These are phyloP conservation scores for Leccinum rimulosum DNA, from an alignment of 768 basidiomycete species.

Conservation along the genomic window DNA sequence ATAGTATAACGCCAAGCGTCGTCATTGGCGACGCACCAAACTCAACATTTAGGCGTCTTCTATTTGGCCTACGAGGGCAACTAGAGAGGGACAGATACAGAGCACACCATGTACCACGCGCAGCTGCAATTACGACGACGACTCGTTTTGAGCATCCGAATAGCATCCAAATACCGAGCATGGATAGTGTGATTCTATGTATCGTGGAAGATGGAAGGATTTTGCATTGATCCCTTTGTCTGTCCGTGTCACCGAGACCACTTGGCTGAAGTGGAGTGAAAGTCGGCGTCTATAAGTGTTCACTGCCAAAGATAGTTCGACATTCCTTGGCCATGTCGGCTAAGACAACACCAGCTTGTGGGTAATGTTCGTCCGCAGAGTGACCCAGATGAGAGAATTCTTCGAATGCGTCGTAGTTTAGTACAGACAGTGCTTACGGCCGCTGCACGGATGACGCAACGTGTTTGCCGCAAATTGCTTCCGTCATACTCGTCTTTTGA, in stretches of 20 bases:
- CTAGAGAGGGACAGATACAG: constrained; percentile 6
- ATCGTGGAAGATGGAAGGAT: neutral
- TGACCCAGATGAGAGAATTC: neutral
- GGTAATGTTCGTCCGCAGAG: neutral
- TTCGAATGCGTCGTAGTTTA: too few species aligned
- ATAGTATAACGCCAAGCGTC: constrained; percentile 92
- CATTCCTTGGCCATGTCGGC: neutral
- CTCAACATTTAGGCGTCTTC: constrained; percentile 75
- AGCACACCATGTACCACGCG: constrained; percentile 25
- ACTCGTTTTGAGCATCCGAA: neutral
- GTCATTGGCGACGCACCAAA: constrained; percentile 99
- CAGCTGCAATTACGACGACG: constrained; percentile 21
- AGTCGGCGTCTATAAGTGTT: neutral
- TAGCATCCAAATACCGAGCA: neutral
- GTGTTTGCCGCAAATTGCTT: constrained; percentile 12
- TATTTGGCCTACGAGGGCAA: constrained; percentile 3
- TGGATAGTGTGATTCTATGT: neutral
- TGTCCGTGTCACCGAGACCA: neutral
- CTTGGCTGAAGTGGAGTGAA: neutral
- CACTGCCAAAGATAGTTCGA: neutral
- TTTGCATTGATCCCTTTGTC: neutral
- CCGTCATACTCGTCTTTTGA: constrained; percentile 3
- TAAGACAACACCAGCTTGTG: neutral
- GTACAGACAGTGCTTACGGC: too few species aligned
- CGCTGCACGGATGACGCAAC: constrained; percentile 7